These are phyloP conservation scores for Camelina laxa DNA, from an alignment of 345 rosid species.

Conservation along the genomic window DNA sequence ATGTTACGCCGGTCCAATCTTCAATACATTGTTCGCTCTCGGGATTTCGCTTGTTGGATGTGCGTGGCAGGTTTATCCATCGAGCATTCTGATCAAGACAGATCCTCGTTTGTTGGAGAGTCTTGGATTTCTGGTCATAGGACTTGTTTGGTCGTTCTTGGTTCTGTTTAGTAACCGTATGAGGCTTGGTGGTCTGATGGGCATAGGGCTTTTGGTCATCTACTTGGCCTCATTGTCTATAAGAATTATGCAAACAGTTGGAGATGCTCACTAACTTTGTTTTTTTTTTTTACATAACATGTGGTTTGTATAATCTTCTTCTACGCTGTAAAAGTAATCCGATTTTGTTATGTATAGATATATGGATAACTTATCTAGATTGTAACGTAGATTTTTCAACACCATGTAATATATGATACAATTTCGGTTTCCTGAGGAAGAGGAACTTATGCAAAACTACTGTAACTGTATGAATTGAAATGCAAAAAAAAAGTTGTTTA, in stretches of 20 bases:
- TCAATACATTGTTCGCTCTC: slow-evolving; percentile 76
- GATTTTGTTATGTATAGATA: slow-evolving; percentile 13
- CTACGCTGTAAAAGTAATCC: slow-evolving; percentile 2
- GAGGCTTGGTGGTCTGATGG: slow-evolving; percentile 69
- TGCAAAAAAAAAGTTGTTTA: neutral
- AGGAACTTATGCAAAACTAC: neutral
- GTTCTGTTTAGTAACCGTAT: slow-evolving; percentile 69
- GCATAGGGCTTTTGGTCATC: slow-evolving; percentile 74
- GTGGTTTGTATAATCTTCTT: slow-evolving; percentile 26
- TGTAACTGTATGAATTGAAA: neutral
- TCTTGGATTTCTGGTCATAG: slow-evolving; percentile 64
- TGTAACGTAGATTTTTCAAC: slow-evolving; percentile 9
- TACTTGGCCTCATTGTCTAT: slow-evolving; percentile 71
- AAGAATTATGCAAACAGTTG: slow-evolving; percentile 52
- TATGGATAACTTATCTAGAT: slow-evolving; percentile 11
- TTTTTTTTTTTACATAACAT: slow-evolving; percentile 4
- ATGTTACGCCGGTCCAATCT: slow-evolving; percentile 93
- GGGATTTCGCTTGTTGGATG: slow-evolving; percentile 71
- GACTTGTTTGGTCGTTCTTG: slow-evolving; percentile 86
- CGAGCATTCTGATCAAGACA: slow-evolving; percentile 55
- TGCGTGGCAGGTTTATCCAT: slow-evolving; percentile 69
- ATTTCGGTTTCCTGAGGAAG: neutral
- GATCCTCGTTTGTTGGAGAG: slow-evolving; percentile 75
- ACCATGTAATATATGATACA: neutral
- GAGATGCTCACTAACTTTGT: slow-evolving; percentile 40